Evolutionary conservation across 2,329 filamentous ascomycete genomes (phyloP).

Genomic region (Ophiostoma pallidulum): DNA sequence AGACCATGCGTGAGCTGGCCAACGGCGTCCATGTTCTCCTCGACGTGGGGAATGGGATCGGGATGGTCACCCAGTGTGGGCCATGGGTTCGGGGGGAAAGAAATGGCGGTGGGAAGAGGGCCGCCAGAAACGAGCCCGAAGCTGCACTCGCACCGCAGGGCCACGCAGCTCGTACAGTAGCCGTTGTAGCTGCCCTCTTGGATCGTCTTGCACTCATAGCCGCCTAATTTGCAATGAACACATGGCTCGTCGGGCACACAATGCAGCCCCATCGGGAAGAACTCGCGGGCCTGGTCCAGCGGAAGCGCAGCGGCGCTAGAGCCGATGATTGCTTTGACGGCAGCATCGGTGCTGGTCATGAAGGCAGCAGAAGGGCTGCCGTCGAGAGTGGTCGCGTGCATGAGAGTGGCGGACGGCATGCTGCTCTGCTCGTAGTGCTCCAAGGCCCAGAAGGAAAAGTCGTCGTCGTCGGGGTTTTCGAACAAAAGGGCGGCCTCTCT

Average conservation of each 20-base stretch:
- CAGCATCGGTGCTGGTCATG: constrained; percentile 2
- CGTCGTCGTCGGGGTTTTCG: constrained; percentile 47
- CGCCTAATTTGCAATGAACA: constrained; percentile 39
- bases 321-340: constrained; percentile 1
- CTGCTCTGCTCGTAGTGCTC: constrained; percentile 43
- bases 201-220: constrained; percentile 52
- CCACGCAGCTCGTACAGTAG: constrained; percentile 54
- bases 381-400: constrained; percentile 12
- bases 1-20: constrained; percentile 19
- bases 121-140: constrained; percentile 32
- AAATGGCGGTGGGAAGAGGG: constrained; percentile 25
- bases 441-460: constrained; percentile 50
- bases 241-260: constrained; percentile 41
- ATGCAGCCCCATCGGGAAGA: constrained; percentile 23
- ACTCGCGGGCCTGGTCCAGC: constrained; percentile 25
- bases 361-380: constrained; percentile 15
- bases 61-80: constrained; percentile 35
- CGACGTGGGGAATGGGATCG: constrained; percentile 31
- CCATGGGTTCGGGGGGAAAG: constrained; percentile 38
- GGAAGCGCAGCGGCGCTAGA: constrained; percentile 9
- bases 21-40: constrained; percentile 20
- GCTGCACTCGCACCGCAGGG: constrained; percentile 49
- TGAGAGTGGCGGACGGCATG: constrained; percentile 18
- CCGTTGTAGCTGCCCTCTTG: constrained; percentile 50
- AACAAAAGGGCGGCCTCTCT: constrained; percentile 37